Percentiles rank a stretch among this genome's conserved stretches.
Conservation (phyloP, 1,284 basidiomycete genomes). For the Leccinum insolens region DNA sequence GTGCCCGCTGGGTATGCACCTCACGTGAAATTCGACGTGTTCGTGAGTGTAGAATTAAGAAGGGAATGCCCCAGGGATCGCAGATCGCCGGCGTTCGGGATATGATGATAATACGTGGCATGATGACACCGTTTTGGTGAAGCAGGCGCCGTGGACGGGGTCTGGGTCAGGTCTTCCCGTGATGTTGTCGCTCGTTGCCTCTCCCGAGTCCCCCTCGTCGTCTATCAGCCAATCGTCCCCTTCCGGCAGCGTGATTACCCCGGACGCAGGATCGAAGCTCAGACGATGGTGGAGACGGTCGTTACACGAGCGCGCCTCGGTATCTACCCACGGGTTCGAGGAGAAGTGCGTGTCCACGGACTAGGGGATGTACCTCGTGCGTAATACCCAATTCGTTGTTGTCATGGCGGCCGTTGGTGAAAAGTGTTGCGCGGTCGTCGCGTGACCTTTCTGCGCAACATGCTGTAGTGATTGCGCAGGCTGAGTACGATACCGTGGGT, state of each 20-base stretch:
- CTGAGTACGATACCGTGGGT: conserved; percentile 75
- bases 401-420: conserved; percentile 19
- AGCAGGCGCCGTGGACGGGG: conserved; percentile 9
- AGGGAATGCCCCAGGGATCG: conserved; percentile 32
- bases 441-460: conserved; percentile 40
- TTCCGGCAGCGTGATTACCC: conserved; percentile 84
- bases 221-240: conserved; percentile 69
- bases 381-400: conserved; percentile 5
- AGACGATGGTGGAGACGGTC: conserved; percentile 54
- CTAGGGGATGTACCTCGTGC: conserved; percentile 16
- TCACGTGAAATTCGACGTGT: too few species aligned
- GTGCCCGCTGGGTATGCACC: too few species aligned
- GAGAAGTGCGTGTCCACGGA: conserved; percentile 20
- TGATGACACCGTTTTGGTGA: conserved; percentile 35
- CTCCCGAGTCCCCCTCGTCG: conserved; percentile 36
- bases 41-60: conserved; percentile 14
- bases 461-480: conserved; percentile 66
- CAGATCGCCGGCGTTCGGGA: conserved; percentile 32
- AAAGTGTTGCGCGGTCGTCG: conserved; percentile 18
- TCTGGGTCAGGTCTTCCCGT: conserved; percentile 25
- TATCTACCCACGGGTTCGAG: conserved; percentile 61
- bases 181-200: conserved; percentile 21
- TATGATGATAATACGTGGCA: conserved; percentile 36
- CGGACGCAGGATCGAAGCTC: conserved; percentile 79
- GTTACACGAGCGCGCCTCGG: conserved; percentile 23